Percentiles rank a stretch among this genome's conserved stretches.
Evolutionary conservation across 768 basidiomycete species (phyloP).

Genomic region (Boletus sensibilis): DNA sequence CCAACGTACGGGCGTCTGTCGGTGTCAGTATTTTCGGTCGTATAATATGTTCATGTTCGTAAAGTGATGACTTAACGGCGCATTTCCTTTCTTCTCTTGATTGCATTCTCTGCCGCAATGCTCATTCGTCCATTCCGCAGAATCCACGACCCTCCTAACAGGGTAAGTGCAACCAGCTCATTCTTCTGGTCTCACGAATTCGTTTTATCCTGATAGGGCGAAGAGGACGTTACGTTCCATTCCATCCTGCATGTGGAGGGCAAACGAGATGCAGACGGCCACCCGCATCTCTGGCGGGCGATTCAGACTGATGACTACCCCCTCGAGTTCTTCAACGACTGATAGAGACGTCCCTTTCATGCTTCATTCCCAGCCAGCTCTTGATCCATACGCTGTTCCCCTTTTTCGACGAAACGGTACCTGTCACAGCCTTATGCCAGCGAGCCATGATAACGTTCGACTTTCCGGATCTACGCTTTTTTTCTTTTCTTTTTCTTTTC

Average conservation of each 20-base stretch:
- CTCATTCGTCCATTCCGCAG: conserved; percentile 34
- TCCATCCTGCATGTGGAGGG: conserved; percentile 65
- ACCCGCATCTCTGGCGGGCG: conserved; percentile 59
- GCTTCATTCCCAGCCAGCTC: neutral
- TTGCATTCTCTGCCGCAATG: neutral
- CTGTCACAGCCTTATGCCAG: conserved; percentile 16
- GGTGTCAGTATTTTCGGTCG: conserved; percentile 3
- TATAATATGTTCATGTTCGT: conserved; percentile 1
- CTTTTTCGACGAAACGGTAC: conserved; percentile 19
- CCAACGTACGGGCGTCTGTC: conserved; percentile 8
- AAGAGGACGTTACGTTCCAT: conserved; percentile 67
- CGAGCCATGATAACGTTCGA: conserved; percentile 1
- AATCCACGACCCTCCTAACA: conserved; percentile 74
- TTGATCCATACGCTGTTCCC: neutral
- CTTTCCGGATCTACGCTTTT: conserved; percentile 1
- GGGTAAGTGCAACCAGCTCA: conserved; percentile 39
- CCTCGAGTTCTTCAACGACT: conserved; percentile 38
- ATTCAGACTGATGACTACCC: conserved; percentile 59
- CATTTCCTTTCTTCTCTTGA: conserved; percentile 4
- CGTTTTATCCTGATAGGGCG: conserved; percentile 44
- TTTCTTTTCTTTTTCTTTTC: neutral
- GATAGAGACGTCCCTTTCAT: neutral
- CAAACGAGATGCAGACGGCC: conserved; percentile 43
- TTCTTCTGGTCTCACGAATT: conserved; percentile 6
- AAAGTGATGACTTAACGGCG: conserved; percentile 11